Base-by-base conservation (phyloP, 2,329 filamentous ascomycete species). In the Malbranchea zuffiana region DNA sequence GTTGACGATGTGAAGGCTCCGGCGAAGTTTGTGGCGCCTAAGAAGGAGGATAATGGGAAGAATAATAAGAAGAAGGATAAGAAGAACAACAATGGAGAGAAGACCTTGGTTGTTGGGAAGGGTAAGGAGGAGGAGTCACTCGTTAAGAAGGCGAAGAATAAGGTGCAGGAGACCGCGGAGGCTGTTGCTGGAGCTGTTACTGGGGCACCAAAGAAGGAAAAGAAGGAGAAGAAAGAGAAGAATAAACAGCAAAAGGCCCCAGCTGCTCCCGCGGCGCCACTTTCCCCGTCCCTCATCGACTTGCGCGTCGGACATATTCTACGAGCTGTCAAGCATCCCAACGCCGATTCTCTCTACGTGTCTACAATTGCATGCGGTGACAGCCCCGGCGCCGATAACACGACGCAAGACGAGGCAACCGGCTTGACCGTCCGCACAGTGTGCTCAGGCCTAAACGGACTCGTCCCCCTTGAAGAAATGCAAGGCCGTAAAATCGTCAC, bases 41-140 rank as follows among this genome's bases (percentile, higher is more conserved):
- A 92, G 71, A 86, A 86, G 39, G 88, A 95, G 71, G 95, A 95
- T 70, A 87, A 95, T 72, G 78, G 81, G 32, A 75, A 88, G 63
- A 95, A 94, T 80, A 93, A 92, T 70, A 86, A 94, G 79, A 94
- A 94, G 71, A 82, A 94, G 79, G 93, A 92, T 71, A 87, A 94
- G 79, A 92, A 85, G 93, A 66, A 94, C 93, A 24, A 17, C 12
- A 31, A 26, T 32, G 21, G 44, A 44, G 41, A 51, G 44, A 60
- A 57, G 49, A 51, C 56, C 4, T 46, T 63, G 12, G 57, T 61
- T 3, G 51, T 63, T 29, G 59, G 57, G 18, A 52, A 56, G 50
- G 53, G 51, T 23, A 60, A 60, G 50, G 67, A 60, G 7, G 65
- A 70, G 32, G 68, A 70, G 20, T 65, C 68, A 10, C 64, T 51